Conservation (phyloP, 805 yeast species). For the Maudiozyma serrabonitensis region DNA sequence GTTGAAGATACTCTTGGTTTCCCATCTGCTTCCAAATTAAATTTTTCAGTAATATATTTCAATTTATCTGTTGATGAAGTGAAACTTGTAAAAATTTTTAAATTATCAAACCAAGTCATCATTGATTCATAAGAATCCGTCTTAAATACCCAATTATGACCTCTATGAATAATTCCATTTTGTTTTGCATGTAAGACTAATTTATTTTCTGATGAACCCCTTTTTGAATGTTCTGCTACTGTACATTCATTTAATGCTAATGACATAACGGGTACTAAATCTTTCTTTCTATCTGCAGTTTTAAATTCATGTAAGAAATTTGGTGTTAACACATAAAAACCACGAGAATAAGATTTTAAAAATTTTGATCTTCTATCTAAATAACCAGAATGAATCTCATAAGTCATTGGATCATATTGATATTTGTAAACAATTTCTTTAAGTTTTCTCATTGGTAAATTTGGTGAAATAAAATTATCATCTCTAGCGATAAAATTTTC, state of each 20-base stretch:
- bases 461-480: conserved; percentile 56
- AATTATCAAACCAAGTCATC: conserved; percentile 78
- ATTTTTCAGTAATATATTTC: conserved; percentile 28
- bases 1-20: conserved; percentile 1
- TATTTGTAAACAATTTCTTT: conserved; percentile 57
- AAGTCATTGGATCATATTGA: conserved; percentile 59
- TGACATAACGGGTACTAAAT: conserved; percentile 75
- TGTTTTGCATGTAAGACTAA: conserved; percentile 73
- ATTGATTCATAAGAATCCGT: conserved; percentile 73
- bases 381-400: conserved; percentile 63
- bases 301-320: conserved; percentile 86
- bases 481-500: conserved; percentile 69
- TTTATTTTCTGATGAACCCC: conserved; percentile 48
- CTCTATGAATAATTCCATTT: conserved; percentile 63
- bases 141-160: conserved; percentile 92
- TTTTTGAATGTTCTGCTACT: conserved; percentile 73
- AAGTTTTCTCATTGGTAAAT: conserved; percentile 49
- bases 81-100: conserved; percentile 55
- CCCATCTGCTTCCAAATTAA: conserved; percentile 5
- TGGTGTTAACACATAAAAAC: conserved; percentile 87
- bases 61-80: conserved; percentile 53
- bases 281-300: conserved; percentile 69
- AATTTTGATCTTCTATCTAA: conserved; percentile 87
- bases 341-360: conserved; percentile 80
- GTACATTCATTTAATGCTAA: conserved; percentile 69